These are phyloP conservation scores for Aureoboletus auriporus DNA, from an alignment of 768 basidiomycete genomes.

Conservation along the genomic window DNA sequence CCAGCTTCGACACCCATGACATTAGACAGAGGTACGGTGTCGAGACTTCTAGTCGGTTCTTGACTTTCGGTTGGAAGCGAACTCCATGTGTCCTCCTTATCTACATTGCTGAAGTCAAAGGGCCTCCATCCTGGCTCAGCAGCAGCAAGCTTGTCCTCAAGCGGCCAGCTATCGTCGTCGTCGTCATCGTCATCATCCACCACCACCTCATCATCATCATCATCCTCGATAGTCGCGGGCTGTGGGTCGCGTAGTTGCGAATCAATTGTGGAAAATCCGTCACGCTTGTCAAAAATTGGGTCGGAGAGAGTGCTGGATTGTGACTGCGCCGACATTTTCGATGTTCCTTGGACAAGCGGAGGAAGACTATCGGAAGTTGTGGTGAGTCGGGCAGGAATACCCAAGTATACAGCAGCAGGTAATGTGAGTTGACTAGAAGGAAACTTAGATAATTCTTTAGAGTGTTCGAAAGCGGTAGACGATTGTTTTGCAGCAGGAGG, in stretches of 20 bases:
- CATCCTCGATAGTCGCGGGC: not conserved
- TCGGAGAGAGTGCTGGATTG: constrained; percentile 51
- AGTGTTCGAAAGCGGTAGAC: constrained; percentile 1
- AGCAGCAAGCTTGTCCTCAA: constrained; percentile 58
- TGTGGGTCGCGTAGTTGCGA: constrained; percentile 30
- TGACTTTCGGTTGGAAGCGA: constrained; percentile 61
- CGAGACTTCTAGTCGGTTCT: constrained; percentile 23
- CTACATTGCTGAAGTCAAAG: constrained; percentile 46
- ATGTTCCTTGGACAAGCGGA: constrained; percentile 23
- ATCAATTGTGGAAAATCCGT: constrained; percentile 41
- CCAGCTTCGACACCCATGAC: constrained; percentile 12
- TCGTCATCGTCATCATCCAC: constrained; percentile 56
- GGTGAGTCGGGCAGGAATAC: constrained; percentile 34
- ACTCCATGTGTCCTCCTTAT: constrained; percentile 78
- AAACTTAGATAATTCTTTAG: constrained; percentile 34
- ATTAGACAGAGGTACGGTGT: not conserved
- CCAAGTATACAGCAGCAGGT: constrained; percentile 44
- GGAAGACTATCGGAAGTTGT: constrained; percentile 20
- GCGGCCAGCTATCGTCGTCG: constrained; percentile 67
- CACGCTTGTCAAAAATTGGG: constrained; percentile 44
- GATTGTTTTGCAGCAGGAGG: constrained; percentile 19
- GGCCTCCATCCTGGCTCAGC: constrained; percentile 57
- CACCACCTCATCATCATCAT: constrained; percentile 39
- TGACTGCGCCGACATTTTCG: constrained; percentile 46
- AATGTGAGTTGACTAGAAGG: constrained; percentile 38